A percentile compares a stretch with the other conserved stretches of the same genome.
phyloP scores from a whole-genome alignment of 2,329 filamentous ascomycete genomes.

The Emmonsiellopsis sp. region DNA sequence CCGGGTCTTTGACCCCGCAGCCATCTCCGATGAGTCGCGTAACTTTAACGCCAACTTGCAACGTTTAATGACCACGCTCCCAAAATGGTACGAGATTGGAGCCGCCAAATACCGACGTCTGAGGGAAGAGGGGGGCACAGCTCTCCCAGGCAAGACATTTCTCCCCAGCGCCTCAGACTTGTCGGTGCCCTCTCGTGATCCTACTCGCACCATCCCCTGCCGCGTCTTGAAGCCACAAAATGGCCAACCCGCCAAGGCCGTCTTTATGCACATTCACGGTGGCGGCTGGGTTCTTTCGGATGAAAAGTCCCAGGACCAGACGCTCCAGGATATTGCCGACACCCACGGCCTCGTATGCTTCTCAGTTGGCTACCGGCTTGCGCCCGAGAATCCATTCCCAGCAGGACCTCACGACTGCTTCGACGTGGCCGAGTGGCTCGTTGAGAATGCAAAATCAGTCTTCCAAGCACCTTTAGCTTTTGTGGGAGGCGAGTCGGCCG shows the following conservation, averaged over 20 bases:
- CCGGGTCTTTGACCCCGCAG: too few species aligned
- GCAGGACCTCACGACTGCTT: constrained; percentile 47
- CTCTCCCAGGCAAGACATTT: constrained; percentile 37
- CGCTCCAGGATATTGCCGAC: constrained; percentile 43
- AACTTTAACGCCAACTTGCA: too few species aligned
- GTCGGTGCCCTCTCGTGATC: constrained; percentile 43
- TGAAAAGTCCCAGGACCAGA: constrained; percentile 33
- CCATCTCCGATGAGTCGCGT: too few species aligned
- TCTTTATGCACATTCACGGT: constrained; percentile 50
- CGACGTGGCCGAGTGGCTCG: constrained; percentile 46
- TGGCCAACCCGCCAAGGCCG: constrained; percentile 30
- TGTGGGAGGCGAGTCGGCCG: constrained; percentile 42
- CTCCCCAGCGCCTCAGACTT: constrained; percentile 39
- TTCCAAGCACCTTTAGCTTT: constrained; percentile 37
- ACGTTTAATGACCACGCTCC: too few species aligned
- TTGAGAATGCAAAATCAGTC: constrained; percentile 35
- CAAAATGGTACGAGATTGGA: constrained; percentile 20
- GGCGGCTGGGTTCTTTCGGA: constrained; percentile 30
- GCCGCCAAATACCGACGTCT: constrained; percentile 46
- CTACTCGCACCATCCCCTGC: constrained; percentile 41
- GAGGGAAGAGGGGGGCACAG: constrained; percentile 44
- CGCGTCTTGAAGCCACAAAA: constrained; percentile 42
- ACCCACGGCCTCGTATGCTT: constrained; percentile 40
- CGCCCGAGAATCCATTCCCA: constrained; percentile 51
- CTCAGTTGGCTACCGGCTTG: constrained; percentile 50